Evolutionary conservation across 805 yeast genomes (phyloP), one percentile per base, ranked within the genome.

Genomic region (Saccharomycopsis oosterbeekiorum): DNA sequence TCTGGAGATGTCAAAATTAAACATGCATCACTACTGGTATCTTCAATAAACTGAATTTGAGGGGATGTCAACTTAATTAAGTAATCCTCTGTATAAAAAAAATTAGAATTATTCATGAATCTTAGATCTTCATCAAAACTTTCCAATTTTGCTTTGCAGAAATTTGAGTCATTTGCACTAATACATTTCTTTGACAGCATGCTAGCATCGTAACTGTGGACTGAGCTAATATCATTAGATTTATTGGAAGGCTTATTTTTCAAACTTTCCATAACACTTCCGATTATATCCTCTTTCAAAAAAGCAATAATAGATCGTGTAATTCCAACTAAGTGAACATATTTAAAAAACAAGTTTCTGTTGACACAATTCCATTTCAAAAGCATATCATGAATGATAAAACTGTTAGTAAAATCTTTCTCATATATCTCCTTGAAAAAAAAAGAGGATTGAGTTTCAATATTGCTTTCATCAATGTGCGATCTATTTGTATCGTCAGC

Each of bases 321-420:
- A 58, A 78, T 70, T 11, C 76, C 78, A 39, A 82, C 70, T 55
- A 79, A 74, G 61, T 81, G 80, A 26, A 84, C 69, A 67, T 86
- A 89, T 54, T 83, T 79, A 69, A 81, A 79, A 55, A 89, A 73
- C 12, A 81, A 74, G 67, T 90, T 83, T 60, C 97, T 75, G 10
- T 84, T 79, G 2, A 74, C 69, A 63, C 87, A 84, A 70, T 88
- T 86, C 97, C 97, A 91, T 66, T 84, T 87, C 66, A 91, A 69
- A 67, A 85, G 82, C 70, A 89, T 78, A 60, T 86, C 83, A 66
- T 90, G 91, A 24, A 89, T 74, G 62, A 85, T 81, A 70, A 86
- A 89, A 57, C 90, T 75, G 69, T 92, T 91, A 62, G 79, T 80
- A 71, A 82, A 87, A 17, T 65, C 66, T 19, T 24, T 40, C 40